Evolutionary conservation across 1,284 basidiomycete species (phyloP).

Genomic region (Puccinia coronata): DNA sequence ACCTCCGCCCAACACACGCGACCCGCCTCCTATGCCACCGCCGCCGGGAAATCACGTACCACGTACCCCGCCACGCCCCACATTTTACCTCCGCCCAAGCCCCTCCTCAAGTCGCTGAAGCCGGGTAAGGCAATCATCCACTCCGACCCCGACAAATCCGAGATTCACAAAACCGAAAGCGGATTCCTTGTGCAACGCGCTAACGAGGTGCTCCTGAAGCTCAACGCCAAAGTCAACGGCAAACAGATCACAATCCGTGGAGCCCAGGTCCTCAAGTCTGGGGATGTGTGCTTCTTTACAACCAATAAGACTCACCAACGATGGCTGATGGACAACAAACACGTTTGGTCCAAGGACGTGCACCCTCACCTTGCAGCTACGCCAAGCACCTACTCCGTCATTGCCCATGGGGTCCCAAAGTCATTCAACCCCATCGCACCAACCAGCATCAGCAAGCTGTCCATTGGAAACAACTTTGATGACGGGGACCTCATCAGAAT

Average conservation of each 20-base stretch:
- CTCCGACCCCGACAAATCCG: neutral
- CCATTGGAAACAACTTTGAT: neutral
- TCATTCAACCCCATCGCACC: neutral
- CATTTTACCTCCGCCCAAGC: neutral
- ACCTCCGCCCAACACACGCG: neutral
- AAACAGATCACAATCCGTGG: neutral
- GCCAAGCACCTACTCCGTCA: neutral
- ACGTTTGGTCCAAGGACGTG: conserved; percentile 2
- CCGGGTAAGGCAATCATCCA: neutral
- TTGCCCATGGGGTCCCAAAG: neutral
- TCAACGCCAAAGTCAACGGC: neutral
- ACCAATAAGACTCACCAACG: neutral
- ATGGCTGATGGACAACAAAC: conserved; percentile 7
- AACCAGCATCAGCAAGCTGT: neutral
- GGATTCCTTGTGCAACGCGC: neutral
- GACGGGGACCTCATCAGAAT: neutral
- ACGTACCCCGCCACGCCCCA: neutral
- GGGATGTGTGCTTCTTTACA: neutral
- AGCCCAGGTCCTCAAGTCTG: neutral
- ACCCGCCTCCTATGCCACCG: neutral
- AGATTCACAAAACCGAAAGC: neutral
- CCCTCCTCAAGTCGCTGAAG: neutral
- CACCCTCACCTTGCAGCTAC: neutral
- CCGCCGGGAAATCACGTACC: neutral
- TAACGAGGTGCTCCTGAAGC: neutral